Percentiles rank a stretch among this genome's conserved stretches.
Conservation (phyloP, 352 stramenopile species). For the Globisporangium cylindrosporum region DNA sequence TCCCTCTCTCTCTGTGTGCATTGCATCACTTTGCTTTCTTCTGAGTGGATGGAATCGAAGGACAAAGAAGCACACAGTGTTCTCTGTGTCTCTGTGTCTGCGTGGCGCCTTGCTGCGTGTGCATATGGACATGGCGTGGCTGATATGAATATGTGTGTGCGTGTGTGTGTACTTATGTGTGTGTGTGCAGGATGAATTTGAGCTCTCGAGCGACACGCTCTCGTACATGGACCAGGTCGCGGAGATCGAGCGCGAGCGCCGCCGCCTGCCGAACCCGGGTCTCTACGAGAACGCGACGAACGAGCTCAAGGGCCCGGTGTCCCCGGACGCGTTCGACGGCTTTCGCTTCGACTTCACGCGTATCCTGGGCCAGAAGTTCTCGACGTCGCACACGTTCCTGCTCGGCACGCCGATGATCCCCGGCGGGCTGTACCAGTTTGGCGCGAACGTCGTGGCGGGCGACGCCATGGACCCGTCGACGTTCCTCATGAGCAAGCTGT, state of each 20-base stretch:
- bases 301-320: constrained; percentile 80
- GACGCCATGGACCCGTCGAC: constrained; percentile 78
- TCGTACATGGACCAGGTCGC: constrained; percentile 84
- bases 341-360: constrained; percentile 88
- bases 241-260: constrained; percentile 73
- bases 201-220: constrained; percentile 44
- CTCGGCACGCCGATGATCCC: constrained; percentile 83
- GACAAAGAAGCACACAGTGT: not conserved
- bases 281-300: constrained; percentile 85
- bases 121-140: not conserved
- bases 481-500: constrained; percentile 87
- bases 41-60: not conserved
- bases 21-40: not conserved
- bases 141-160: not conserved
- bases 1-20: constrained; percentile 2
- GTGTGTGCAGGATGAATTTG: constrained; percentile 11
- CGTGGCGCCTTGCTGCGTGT: not conserved
- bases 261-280: constrained; percentile 70
- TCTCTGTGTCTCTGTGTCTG: not conserved
- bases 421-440: constrained; percentile 83
- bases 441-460: constrained; percentile 75
- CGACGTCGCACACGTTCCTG: constrained; percentile 81
- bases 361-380: constrained; percentile 77
- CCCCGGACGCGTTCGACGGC: constrained; percentile 78
- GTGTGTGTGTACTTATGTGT: not conserved